These are phyloP conservation scores for Mucor sp. DNA, from an alignment of 371 early-diverging fungal genomes.

Conservation along the genomic window DNA sequence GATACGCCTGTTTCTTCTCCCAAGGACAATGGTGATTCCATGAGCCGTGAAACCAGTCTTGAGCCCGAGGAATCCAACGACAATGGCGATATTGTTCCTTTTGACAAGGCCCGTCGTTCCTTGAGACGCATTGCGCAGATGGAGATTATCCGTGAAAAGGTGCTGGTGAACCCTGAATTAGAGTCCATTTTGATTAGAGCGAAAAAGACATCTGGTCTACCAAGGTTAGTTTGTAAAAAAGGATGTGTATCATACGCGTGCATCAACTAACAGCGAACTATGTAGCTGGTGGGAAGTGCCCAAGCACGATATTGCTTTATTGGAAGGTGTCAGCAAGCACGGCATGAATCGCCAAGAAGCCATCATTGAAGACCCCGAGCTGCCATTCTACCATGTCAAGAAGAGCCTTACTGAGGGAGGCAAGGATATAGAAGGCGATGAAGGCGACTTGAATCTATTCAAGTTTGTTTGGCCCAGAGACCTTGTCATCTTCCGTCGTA, in stretches of 20 bases:
- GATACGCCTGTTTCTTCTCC: conserved; percentile 25
- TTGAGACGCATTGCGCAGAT: conserved; percentile 76
- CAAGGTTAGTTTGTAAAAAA: conserved; percentile 25
- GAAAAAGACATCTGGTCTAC: conserved; percentile 51
- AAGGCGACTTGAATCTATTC: conserved; percentile 30
- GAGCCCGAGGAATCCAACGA: conserved; percentile 49
- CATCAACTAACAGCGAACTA: no score
- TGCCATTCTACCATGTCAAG: conserved; percentile 58
- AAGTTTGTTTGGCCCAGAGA: conserved; percentile 67
- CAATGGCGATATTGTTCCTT: conserved; percentile 53
- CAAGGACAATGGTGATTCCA: conserved; percentile 7
- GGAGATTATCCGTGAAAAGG: conserved; percentile 67
- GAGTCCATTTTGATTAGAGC: conserved; percentile 38
- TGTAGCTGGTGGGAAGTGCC: conserved; percentile 73
- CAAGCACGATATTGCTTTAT: conserved; percentile 68
- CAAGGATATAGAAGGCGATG: conserved; percentile 22
- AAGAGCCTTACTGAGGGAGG: conserved; percentile 26
- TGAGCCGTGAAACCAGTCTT: conserved; percentile 53
- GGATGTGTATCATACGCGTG: no score
- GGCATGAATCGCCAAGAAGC: conserved; percentile 74
- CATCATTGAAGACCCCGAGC: conserved; percentile 64
- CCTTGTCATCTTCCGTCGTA: conserved; percentile 59
- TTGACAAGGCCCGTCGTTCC: conserved; percentile 73
- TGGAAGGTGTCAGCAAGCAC: conserved; percentile 71
- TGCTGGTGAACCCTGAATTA: conserved; percentile 61